Evolutionary conservation across 495 filamentous ascomycete genomes (phyloP), one percentile per base, ranked within the genome.

Genomic region (Trichoderma asperelloides): DNA sequence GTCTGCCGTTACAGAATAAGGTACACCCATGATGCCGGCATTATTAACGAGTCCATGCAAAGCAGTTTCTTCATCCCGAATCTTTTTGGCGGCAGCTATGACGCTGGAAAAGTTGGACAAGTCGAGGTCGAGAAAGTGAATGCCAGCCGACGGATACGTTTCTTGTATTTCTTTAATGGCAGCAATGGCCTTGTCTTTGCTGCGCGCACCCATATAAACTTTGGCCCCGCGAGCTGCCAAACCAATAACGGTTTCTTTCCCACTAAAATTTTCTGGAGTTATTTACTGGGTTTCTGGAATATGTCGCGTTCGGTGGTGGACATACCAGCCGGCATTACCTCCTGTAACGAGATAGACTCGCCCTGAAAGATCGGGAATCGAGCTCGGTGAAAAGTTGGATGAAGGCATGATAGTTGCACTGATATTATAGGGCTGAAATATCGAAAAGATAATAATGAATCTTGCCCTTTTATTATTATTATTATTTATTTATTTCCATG

Each of bases 81-180:
- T 39, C 37, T 43, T 64, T 3, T 37, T 39, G 4, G 65, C 65
- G 4, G 68, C 68, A 25, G 30, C 30, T 13, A 69, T 40, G 43
- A 69, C 68, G 62, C 71, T 77, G 45, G 65, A 18, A 11, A 84
- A 75, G 63, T 72, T 70, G 64, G 74, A 70, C 45, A 80, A 77
- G 68, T 84, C 80, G 68, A 82, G 76, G 41, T 75, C 69, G 4
- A 85, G 72, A 45, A 79, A 77, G 21, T 76, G 67, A 13, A 84
- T 71, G 64, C 78, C 69, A 40, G 74, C 72, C 25, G 67, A 62
- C 13, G 78, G 76, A 45, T 73, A 30, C 13, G 60, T 67, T 70
- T 74, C 69, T 68, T 76, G 75, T 68, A 81, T 79, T 28, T 67
- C 66, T 63, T 71, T 62, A 55, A 81, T 80, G 45, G 80, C 77